Conservation (phyloP, 192 early-diverging fungal genomes). For the Helicostylum pulchrum region DNA sequence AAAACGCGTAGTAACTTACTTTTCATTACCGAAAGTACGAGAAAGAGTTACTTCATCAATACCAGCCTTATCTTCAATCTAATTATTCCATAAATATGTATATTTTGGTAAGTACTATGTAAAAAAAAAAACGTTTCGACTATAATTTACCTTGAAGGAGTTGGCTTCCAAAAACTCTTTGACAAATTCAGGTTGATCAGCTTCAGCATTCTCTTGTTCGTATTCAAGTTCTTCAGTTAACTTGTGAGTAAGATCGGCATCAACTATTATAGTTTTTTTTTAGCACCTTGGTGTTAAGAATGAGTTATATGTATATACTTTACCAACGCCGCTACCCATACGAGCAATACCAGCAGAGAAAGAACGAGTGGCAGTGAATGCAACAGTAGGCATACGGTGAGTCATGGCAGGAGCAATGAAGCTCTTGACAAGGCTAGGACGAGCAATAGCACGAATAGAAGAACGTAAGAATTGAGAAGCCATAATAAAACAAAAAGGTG, state of each 20-base stretch:
- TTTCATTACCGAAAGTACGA: slow-evolving; percentile 88
- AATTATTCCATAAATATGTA: background rate
- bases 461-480: slow-evolving; percentile 19
- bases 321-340: slow-evolving; percentile 16
- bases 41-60: slow-evolving; percentile 76
- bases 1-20: slow-evolving; percentile 44
- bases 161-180: slow-evolving; percentile 65
- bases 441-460: slow-evolving; percentile 21
- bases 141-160: slow-evolving; percentile 51
- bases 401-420: background rate
- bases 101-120: background rate
- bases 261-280: slow-evolving; percentile 34
- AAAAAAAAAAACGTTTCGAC: background rate
- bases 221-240: slow-evolving; percentile 74
- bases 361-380: slow-evolving; percentile 16
- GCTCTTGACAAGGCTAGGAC: slow-evolving; percentile 9
- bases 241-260: slow-evolving; percentile 67
- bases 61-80: slow-evolving; percentile 80
- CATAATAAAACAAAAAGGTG: slow-evolving; percentile 1
- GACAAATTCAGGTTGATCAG: slow-evolving; percentile 65
- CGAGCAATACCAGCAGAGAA: slow-evolving; percentile 14
- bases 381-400: slow-evolving; percentile 10
- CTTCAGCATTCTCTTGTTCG: slow-evolving; percentile 62
- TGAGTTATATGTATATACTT: background rate
- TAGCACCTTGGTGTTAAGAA: background rate